Conservation (phyloP, 1,139 yeast genomes). For the Lodderomyces jiufengensis region DNA sequence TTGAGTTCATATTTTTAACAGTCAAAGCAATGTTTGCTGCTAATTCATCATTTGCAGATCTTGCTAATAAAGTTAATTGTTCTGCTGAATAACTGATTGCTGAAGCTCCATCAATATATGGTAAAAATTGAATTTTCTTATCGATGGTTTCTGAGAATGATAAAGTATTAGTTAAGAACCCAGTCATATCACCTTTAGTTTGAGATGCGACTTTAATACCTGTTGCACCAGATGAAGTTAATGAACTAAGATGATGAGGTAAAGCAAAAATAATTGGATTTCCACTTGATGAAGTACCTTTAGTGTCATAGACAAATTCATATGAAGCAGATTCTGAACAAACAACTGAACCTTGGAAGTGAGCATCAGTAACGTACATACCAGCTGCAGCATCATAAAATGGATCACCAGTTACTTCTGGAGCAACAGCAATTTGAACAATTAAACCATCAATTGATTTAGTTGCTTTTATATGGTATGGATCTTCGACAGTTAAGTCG, state of each 20-base stretch:
- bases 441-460: conserved; percentile 29
- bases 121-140: conserved; percentile 53
- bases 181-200: conserved; percentile 67
- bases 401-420: conserved; percentile 30
- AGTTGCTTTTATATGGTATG: conserved; percentile 58
- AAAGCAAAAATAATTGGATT: conserved; percentile 59
- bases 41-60: conserved; percentile 55
- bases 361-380: conserved; percentile 33
- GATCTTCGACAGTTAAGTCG: conserved; percentile 39
- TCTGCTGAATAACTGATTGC: conserved; percentile 44
- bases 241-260: conserved; percentile 65
- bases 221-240: conserved; percentile 43
- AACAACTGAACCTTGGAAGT: conserved; percentile 25
- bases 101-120: conserved; percentile 44
- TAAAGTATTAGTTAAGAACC: conserved; percentile 49
- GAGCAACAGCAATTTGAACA: conserved; percentile 48
- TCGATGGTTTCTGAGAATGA: conserved; percentile 49
- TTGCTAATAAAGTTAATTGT: conserved; percentile 50
- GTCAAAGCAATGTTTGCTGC: conserved; percentile 53
- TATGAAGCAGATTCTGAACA: conserved; percentile 39
- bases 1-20: conserved; percentile 47
- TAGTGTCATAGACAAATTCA: conserved; percentile 47
- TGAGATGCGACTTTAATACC: conserved; percentile 52
- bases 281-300: conserved; percentile 52
- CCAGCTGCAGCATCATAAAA: conserved; percentile 57